phyloP scores from a whole-genome alignment of 164 flowering plant genomes.

The Magnolia changhungtana region DNA sequence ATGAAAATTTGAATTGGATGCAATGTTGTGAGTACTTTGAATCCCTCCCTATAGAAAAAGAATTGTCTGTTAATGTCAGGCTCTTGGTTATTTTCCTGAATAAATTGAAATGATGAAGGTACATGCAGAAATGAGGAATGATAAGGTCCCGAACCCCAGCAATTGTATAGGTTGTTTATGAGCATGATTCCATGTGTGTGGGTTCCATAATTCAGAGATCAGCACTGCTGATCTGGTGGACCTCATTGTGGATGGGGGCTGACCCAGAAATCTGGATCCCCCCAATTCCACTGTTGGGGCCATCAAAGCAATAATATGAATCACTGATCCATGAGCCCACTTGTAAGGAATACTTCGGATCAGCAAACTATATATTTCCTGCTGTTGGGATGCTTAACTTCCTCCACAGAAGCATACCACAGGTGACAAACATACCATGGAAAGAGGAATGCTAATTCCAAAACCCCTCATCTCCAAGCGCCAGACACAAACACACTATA shows the following conservation, averaged over 20 bases:
- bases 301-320: background rate
- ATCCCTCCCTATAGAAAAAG: constrained; percentile 44
- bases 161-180: too few species aligned
- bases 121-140: background rate
- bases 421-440: too few species aligned
- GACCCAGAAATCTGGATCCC: background rate
- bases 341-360: too few species aligned
- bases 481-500: too few species aligned
- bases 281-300: background rate
- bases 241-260: background rate
- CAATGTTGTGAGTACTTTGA: constrained; percentile 30
- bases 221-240: background rate
- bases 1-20: constrained; percentile 20
- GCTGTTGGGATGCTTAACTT: too few species aligned
- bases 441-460: too few species aligned
- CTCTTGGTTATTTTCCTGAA: background rate
- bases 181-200: background rate
- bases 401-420: too few species aligned
- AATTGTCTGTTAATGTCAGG: background rate
- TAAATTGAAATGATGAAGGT: background rate
- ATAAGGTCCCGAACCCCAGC: too few species aligned
- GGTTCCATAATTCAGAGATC: background rate
- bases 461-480: too few species aligned
- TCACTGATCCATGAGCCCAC: too few species aligned
- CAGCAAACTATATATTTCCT: too few species aligned